Evolutionary conservation across 805 yeast genomes (phyloP).

Genomic region (Lipomyces anomalus): DNA sequence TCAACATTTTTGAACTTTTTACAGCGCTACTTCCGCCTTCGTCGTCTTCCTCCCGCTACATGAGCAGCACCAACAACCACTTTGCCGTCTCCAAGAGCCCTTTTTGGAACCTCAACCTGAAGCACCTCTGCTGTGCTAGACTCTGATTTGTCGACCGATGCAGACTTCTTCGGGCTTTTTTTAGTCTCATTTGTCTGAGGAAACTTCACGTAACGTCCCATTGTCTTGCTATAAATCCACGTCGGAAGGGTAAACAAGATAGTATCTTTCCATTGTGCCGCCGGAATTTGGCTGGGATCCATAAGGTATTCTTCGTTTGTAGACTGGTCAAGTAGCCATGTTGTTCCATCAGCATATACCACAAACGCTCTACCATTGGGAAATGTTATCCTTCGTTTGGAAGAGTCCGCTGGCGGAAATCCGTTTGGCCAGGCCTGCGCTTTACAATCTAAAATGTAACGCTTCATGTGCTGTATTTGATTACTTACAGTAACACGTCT

Average conservation of each 20-base stretch:
- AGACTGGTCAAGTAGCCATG: slow-evolving; percentile 18
- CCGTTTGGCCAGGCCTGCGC: slow-evolving; percentile 30
- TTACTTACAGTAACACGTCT: slow-evolving; percentile 51
- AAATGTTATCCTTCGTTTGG: slow-evolving; percentile 15
- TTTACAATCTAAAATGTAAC: slow-evolving; percentile 32
- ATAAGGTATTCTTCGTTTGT: slow-evolving; percentile 29
- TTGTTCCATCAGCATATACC: slow-evolving; percentile 33
- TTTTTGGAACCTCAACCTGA: slow-evolving; percentile 1
- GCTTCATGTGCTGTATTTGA: slow-evolving; percentile 49
- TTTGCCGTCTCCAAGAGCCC: slow-evolving; percentile 8
- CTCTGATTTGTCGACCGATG: slow-evolving; percentile 23
- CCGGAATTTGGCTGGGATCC: slow-evolving; percentile 27
- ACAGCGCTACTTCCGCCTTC: slow-evolving; percentile 10
- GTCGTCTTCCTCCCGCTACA: slow-evolving; percentile 23
- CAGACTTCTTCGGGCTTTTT: slow-evolving; percentile 12
- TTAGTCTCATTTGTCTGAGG: slow-evolving; percentile 1
- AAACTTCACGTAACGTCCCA: slow-evolving; percentile 17
- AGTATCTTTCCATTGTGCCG: slow-evolving; percentile 35
- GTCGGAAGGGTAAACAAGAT: slow-evolving; percentile 28
- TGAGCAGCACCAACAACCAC: slow-evolving; percentile 16
- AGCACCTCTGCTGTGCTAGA: slow-evolving; percentile 8
- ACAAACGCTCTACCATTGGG: slow-evolving; percentile 27
- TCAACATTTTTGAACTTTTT: background rate
- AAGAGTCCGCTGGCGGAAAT: slow-evolving; percentile 24
- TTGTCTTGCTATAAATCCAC: slow-evolving; percentile 18